Percentiles rank a stretch among this genome's conserved stretches.
Conservation (phyloP, 2,329 filamentous ascomycete species). For the Aureobasidium sp. region DNA sequence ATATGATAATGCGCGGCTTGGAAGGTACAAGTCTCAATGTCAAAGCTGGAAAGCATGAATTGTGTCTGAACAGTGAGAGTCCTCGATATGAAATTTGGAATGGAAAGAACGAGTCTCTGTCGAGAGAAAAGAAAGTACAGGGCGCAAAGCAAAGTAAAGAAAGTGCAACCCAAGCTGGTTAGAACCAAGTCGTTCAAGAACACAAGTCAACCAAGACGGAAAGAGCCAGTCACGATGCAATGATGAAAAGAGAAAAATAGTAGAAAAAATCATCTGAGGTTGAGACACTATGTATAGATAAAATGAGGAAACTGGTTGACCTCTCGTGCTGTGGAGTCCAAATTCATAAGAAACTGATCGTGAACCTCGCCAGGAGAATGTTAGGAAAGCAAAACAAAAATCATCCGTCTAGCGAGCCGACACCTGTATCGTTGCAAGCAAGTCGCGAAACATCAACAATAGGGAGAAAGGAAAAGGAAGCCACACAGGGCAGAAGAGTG, state of each 20-base stretch:
- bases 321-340: slow-evolving; percentile 1
- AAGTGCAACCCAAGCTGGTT: background rate
- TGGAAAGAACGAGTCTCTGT: background rate
- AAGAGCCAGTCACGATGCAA: background rate
- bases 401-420: slow-evolving; percentile 13
- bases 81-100: too few species aligned
- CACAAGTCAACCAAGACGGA: background rate
- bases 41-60: background rate
- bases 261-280: background rate
- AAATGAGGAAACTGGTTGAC: background rate
- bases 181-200: background rate
- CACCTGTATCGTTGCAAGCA: slow-evolving; percentile 13
- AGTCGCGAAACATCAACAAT: background rate
- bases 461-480: background rate
- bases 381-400: background rate
- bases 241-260: background rate
- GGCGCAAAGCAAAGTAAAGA: background rate
- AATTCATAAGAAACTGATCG: slow-evolving; percentile 1
- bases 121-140: background rate
- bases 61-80: background rate
- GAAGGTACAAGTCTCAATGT: background rate
- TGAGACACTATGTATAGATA: slow-evolving; percentile 12
- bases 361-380: slow-evolving; percentile 14
- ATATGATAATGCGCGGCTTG: background rate
- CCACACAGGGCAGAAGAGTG: background rate